Evolutionary conservation across 805 yeast genomes (phyloP).

Genomic region (Spathaspora sp.): DNA sequence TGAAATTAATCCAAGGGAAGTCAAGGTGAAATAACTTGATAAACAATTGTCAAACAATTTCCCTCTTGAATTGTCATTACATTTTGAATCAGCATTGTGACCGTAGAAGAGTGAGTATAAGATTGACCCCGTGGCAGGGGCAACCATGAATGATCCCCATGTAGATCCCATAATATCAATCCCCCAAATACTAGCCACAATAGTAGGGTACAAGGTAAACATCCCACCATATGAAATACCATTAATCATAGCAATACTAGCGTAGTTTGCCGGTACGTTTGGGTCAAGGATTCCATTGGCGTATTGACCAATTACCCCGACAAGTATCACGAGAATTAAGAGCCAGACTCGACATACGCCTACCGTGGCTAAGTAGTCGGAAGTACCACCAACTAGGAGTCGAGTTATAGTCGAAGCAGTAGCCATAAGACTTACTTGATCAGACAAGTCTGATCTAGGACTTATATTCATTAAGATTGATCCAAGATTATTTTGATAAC

Average conservation of each 20-base stretch:
- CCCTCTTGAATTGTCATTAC: background rate
- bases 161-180: conserved; percentile 84
- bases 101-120: conserved; percentile 72
- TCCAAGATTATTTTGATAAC: conserved; percentile 80
- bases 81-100: conserved; percentile 45
- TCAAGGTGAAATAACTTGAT: conserved; percentile 22
- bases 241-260: conserved; percentile 41
- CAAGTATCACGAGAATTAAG: conserved; percentile 18
- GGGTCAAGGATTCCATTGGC: conserved; percentile 7
- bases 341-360: conserved; percentile 35
- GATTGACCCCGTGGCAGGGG: conserved; percentile 81
- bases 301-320: conserved; percentile 33
- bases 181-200: conserved; percentile 84
- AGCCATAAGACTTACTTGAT: conserved; percentile 60
- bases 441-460: conserved; percentile 23
- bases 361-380: conserved; percentile 51
- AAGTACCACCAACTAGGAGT: conserved; percentile 59
- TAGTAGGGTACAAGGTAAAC: conserved; percentile 83
- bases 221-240: conserved; percentile 81
- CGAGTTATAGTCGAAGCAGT: conserved; percentile 69
- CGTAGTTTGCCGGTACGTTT: conserved; percentile 15
- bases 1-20: conserved; percentile 19
- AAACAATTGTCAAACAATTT: conserved; percentile 16
- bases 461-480: conserved; percentile 46
- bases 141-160: conserved; percentile 86